Base-by-base conservation (phyloP, 2,329 filamentous ascomycete species). In the Neofusicoccum cordaticola region DNA sequence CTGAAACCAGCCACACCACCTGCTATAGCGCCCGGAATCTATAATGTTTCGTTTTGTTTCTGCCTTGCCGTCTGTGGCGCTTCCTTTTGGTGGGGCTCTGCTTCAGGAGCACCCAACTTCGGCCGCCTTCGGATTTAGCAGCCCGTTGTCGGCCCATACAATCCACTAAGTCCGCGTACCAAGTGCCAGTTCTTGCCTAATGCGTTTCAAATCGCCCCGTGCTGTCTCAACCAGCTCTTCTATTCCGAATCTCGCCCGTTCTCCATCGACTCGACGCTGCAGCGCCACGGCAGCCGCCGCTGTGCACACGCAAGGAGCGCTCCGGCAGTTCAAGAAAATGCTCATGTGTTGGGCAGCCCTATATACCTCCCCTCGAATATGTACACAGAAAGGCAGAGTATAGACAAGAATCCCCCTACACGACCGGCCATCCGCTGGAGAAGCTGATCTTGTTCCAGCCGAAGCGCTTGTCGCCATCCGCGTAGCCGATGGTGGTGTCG, bases 401-500 rank as follows among this genome's bases (percentile, higher is more conserved):
- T 9, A 17, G n/a, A n/a, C n/a, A 13, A 12, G 15, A 31, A 31
- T 7, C 58, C 27, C 13, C 31, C 15, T 71, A 77, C 42, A 77
- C 75, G 17, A 75, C 71, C 8, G 83, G 83, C 83, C 83, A 85
- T 34, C 81, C 83, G 41, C 75, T 79, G 2, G 77, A 80, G 69
- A 80, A 85, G 66, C 78, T 67, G 41, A 85, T 79, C 60, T 74
- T 79, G 68, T 85, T 85, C 77, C 83, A 81, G 27, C 83, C 83
- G 65, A 85, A 84, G 60, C 74, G 75, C 74, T 84, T 84, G 68
- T 84, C 76, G 4, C 74, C 76, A 70, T 86, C 83, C 0, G 73
- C 79, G 63, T 84, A 81, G 1, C 84, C 84, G 66, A 86, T 79
- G 1, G 74, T 79, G 0, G 82, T 86, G 67, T 88, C 78, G 2